Conservation (phyloP, 1,284 basidiomycete species). For the Rhodotorula sp. region DNA sequence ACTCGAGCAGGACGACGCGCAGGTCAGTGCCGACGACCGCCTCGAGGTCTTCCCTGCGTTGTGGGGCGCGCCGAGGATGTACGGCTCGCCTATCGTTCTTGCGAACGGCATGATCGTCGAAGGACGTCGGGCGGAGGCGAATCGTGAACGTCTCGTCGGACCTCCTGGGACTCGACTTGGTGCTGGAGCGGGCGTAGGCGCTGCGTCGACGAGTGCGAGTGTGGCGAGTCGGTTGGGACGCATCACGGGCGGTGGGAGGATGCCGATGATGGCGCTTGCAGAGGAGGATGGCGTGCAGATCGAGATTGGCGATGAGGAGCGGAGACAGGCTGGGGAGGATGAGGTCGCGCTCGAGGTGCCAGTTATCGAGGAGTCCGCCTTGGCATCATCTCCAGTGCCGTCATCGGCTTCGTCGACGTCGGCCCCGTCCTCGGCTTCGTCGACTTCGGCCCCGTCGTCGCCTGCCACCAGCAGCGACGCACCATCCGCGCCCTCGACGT, state of each 20-base stretch:
- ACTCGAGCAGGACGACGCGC: not conserved
- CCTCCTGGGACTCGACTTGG: no score
- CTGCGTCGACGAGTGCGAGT: not conserved
- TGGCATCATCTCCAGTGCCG: not conserved
- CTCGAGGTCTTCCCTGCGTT: conserved; percentile 17
- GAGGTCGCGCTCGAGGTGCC: not conserved
- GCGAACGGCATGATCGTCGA: conserved; percentile 43
- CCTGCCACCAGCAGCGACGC: not conserved
- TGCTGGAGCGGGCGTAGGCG: not conserved
- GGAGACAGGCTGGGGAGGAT: not conserved
- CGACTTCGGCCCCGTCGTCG: no score
- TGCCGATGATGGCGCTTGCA: conserved; percentile 28
- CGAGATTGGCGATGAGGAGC: conserved; percentile 18
- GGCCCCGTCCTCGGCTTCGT: not conserved
- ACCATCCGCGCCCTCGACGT: not conserved
- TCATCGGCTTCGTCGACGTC: not conserved
- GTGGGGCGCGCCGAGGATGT: conserved; percentile 46
- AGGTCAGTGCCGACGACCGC: not conserved
- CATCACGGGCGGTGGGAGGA: conserved; percentile 15
- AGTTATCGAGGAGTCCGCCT: not conserved
- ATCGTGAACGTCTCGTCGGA: conserved; percentile 23
- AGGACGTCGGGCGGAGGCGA: conserved; percentile 34
- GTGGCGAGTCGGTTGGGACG: conserved; percentile 2
- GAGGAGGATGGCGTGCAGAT: conserved; percentile 30
- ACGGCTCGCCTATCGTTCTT: conserved; percentile 45